Evolutionary conservation across 805 yeast species (phyloP).

Genomic region (Nakazawaea wyomingensis): DNA sequence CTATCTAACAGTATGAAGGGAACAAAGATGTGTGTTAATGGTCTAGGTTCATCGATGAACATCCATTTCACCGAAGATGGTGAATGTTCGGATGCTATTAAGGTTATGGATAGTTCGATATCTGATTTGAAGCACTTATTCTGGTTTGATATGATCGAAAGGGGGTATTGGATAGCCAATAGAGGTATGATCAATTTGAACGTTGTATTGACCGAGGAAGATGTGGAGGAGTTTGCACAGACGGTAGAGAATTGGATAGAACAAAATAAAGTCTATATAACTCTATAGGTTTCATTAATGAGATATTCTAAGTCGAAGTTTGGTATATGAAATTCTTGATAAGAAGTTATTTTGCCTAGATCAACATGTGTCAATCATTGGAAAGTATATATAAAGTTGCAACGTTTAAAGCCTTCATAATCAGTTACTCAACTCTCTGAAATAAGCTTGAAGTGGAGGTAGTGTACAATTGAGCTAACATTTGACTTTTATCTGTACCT

Average conservation of each 20-base stretch:
- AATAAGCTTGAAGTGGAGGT: too few relatives aligned
- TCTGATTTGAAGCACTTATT: conserved; percentile 11
- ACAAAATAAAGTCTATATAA: too few relatives aligned
- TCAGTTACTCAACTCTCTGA: too few relatives aligned
- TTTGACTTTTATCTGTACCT: too few relatives aligned
- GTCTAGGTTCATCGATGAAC: conserved; percentile 12
- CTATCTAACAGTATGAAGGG: conserved; percentile 6
- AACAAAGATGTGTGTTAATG: conserved; percentile 12
- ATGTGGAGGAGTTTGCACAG: conserved; percentile 7
- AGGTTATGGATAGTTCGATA: background rate
- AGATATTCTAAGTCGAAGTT: too few relatives aligned
- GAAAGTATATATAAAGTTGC: too few relatives aligned
- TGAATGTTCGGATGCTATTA: background rate
- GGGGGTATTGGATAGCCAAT: conserved; percentile 14
- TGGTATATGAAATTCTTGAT: too few relatives aligned
- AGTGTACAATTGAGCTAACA: too few relatives aligned
- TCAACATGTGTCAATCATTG: too few relatives aligned
- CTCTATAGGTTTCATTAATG: too few relatives aligned
- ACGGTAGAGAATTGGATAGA: conserved; percentile 9
- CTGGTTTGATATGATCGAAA: conserved; percentile 15
- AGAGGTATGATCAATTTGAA: conserved; percentile 15
- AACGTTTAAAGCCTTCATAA: too few relatives aligned
- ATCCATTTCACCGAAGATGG: conserved; percentile 7
- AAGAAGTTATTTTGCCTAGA: too few relatives aligned
- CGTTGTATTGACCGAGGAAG: conserved; percentile 9